These are phyloP conservation scores for Saccharomycopsis selenospora DNA, from an alignment of 805 yeast species.

Conservation along the genomic window DNA sequence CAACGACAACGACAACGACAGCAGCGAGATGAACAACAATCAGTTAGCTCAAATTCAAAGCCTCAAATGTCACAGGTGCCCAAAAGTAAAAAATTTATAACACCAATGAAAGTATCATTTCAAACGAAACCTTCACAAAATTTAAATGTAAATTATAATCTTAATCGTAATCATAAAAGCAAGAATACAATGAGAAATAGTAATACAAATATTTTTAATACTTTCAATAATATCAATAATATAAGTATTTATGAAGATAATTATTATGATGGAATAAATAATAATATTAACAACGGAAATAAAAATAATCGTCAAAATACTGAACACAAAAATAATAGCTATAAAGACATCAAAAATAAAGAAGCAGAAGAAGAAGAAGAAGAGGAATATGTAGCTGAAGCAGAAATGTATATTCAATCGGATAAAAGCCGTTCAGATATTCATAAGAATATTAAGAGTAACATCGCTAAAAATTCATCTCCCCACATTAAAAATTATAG, in stretches of 20 bases:
- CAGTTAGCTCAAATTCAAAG: not conserved
- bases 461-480: not conserved
- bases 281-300: too few relatives aligned
- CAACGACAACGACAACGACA: not conserved
- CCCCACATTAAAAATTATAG: too few relatives aligned
- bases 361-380: not conserved
- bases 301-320: not conserved
- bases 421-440: not conserved
- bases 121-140: not conserved
- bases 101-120: not conserved
- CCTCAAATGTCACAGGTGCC: not conserved
- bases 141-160: not conserved
- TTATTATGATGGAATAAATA: not conserved
- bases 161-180: not conserved
- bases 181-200: not conserved
- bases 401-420: not conserved
- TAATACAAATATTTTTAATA: not conserved
- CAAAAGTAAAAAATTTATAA: not conserved
- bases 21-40: constrained; percentile 1
- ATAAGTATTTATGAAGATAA: not conserved
- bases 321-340: not conserved
- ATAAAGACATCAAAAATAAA: not conserved
- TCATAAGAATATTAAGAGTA: not conserved
- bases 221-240: not conserved
- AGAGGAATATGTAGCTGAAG: too few relatives aligned